phyloP scores from a whole-genome alignment of 1,139 yeast species.

The Zhuliangozyma blackwelliae region DNA sequence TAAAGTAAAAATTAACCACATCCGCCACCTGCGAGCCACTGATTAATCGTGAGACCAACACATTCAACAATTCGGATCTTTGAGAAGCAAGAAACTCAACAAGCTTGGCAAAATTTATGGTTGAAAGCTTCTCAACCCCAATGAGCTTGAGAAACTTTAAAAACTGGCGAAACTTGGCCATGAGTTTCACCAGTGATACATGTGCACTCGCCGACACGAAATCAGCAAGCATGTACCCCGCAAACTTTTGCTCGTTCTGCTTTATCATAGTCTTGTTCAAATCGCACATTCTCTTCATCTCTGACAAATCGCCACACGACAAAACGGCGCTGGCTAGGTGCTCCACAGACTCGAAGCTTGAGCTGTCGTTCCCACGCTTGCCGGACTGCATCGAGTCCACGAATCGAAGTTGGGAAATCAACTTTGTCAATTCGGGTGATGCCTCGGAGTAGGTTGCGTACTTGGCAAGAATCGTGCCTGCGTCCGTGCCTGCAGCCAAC shows the following conservation, averaged over 20 bases:
- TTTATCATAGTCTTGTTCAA: conserved; percentile 8
- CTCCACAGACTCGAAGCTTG: conserved; percentile 7
- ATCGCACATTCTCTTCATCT: conserved; percentile 15
- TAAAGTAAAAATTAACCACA: conserved; percentile 25
- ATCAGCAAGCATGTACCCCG: conserved; percentile 3
- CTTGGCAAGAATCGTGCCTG: conserved; percentile 13
- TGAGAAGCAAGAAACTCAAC: conserved; percentile 26
- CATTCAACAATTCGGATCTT: conserved; percentile 22
- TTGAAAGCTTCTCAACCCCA: conserved; percentile 16
- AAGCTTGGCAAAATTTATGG: conserved; percentile 21
- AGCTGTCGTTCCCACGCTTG: too few species aligned
- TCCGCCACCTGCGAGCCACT: conserved; percentile 13
- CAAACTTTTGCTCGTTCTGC: conserved; percentile 3
- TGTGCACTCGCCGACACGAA: not conserved
- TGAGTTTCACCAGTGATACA: not conserved
- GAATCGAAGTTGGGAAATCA: conserved; percentile 19
- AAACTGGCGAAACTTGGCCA: conserved; percentile 8
- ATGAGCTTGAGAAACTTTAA: conserved; percentile 19
- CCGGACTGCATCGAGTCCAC: conserved; percentile 13
- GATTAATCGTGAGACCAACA: conserved; percentile 27
- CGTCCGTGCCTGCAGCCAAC: conserved; percentile 1
- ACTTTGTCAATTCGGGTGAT: conserved; percentile 14
- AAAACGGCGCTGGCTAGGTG: conserved; percentile 7
- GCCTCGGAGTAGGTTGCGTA: conserved; percentile 12
- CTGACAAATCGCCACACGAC: conserved; percentile 8